Percentiles rank a stretch among this genome's conserved stretches.
Evolutionary conservation across 1,284 basidiomycete genomes (phyloP).

Genomic region (Trichosporon asahii): DNA sequence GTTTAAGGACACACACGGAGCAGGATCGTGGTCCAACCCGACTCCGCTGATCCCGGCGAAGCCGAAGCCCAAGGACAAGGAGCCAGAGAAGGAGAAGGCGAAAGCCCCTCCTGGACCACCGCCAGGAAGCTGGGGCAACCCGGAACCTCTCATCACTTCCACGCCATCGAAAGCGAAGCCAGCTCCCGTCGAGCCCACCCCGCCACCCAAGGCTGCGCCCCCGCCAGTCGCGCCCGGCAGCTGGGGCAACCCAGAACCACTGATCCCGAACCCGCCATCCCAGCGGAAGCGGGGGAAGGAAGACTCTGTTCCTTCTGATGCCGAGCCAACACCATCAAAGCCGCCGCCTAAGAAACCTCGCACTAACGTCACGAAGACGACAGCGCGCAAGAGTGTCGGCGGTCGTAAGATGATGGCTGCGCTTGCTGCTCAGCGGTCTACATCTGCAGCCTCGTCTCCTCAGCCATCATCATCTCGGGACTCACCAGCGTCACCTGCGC

Average conservation of each 20-base stretch:
- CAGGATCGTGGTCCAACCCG: slow-evolving; percentile 11
- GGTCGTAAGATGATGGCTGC: background rate
- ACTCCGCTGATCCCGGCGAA: background rate
- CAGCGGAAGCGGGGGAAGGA: background rate
- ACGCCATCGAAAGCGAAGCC: background rate
- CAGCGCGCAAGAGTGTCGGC: slow-evolving; percentile 11
- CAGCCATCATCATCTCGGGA: background rate
- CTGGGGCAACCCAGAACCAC: slow-evolving; percentile 22
- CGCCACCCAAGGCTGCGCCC: no score
- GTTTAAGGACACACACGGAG: background rate
- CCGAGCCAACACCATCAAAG: background rate
- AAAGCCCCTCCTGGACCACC: background rate
- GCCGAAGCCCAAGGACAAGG: background rate
- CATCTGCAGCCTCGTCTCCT: background rate
- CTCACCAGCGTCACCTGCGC: background rate
- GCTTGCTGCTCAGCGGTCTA: background rate
- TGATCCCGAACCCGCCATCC: background rate
- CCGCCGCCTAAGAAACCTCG: background rate
- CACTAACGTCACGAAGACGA: background rate
- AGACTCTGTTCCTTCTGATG: background rate
- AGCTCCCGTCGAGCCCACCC: background rate
- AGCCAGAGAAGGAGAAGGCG: background rate
- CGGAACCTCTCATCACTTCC: background rate
- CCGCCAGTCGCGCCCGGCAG: slow-evolving; percentile 5
- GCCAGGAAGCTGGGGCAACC: background rate